Conservation (phyloP, 306 rosid genomes). For the Senna siamea region DNA sequence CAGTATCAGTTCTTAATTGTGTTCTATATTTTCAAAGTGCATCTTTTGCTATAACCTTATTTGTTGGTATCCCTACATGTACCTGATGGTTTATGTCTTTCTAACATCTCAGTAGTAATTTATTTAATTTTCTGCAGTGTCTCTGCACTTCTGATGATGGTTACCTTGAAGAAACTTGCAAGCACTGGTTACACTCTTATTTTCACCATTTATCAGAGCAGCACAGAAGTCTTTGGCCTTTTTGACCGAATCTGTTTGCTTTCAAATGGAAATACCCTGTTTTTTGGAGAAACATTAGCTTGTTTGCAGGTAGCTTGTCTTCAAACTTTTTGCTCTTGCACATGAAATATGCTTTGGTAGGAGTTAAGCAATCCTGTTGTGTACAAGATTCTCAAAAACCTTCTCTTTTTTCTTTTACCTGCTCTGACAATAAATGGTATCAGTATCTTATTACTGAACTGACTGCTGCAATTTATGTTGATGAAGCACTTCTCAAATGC, state of each 20-base stretch:
- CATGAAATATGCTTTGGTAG: constrained; percentile 20
- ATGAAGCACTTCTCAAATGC: constrained; percentile 99
- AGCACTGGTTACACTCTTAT: constrained; percentile 93
- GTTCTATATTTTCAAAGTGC: constrained; percentile 6
- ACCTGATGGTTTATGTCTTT: neutral
- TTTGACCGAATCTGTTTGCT: constrained; percentile 96
- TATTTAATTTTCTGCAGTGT: constrained; percentile 63
- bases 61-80: neutral
- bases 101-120: constrained; percentile 20
- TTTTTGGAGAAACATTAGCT: constrained; percentile 96
- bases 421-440: constrained; percentile 32
- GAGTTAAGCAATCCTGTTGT: constrained; percentile 22
- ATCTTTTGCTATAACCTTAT: neutral
- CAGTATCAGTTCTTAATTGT: constrained; percentile 28
- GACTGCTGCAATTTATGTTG: constrained; percentile 43
- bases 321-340: constrained; percentile 9
- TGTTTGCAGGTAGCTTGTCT: constrained; percentile 80
- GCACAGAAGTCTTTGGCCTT: constrained; percentile 99
- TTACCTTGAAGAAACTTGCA: constrained; percentile 94
- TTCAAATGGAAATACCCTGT: constrained; percentile 95
- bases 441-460: constrained; percentile 22
- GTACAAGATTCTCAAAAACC: constrained; percentile 2
- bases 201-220: constrained; percentile 91
- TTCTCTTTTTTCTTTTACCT: constrained; percentile 1
- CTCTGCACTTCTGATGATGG: constrained; percentile 99